Conservation (phyloP, 257 asterid species). For the Solanum virginianum region DNA sequence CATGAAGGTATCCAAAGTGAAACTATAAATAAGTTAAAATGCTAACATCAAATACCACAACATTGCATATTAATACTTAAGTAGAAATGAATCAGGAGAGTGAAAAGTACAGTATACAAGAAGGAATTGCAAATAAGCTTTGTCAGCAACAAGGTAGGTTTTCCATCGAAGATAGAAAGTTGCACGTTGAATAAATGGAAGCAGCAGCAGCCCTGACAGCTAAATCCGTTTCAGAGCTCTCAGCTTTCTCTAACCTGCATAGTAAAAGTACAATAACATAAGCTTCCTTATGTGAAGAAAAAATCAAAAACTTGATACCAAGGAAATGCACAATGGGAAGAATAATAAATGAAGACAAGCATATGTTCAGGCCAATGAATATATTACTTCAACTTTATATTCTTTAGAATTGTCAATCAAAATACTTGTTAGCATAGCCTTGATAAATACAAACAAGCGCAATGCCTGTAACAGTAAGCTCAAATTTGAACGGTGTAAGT, state of each 20-base stretch:
- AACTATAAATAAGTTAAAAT: background rate
- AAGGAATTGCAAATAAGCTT: background rate
- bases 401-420: background rate
- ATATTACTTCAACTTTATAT: background rate
- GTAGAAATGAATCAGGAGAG: background rate
- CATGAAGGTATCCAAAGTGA: background rate
- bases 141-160: conserved; percentile 33
- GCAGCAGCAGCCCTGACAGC: conserved; percentile 89
- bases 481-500: background rate
- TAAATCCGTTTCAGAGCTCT: conserved; percentile 36
- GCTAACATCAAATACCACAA: background rate
- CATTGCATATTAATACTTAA: background rate
- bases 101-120: background rate
- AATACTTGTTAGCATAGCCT: background rate
- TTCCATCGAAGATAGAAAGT: conserved; percentile 47
- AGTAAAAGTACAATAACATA: background rate
- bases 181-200: conserved; percentile 89
- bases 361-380: background rate
- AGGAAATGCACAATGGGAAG: background rate
- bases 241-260: conserved; percentile 38
- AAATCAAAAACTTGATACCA: background rate
- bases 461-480: background rate
- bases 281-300: background rate
- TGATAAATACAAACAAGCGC: background rate
- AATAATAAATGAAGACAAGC: background rate